Conservation (phyloP, 768 basidiomycete genomes). For the Tricholoma furcatifolium region DNA sequence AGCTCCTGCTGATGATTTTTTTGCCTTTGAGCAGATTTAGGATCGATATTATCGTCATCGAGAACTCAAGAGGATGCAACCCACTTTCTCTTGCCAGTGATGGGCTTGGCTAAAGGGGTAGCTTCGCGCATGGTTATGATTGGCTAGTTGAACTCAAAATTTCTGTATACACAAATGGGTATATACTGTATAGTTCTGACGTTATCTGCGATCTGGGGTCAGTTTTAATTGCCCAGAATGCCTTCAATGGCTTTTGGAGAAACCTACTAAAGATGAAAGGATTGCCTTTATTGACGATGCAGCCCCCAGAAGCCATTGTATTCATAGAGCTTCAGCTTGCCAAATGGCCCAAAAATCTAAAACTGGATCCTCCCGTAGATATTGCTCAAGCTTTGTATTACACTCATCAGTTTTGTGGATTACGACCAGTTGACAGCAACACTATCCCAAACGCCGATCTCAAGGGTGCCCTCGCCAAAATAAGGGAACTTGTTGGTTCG, state of each 20-base stretch:
- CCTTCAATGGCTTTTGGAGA: slow-evolving; percentile 11
- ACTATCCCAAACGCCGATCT: neutral
- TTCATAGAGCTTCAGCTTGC: slow-evolving; percentile 1
- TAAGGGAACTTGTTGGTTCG: slow-evolving; percentile 2
- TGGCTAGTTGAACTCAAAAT: neutral
- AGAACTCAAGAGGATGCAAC: neutral
- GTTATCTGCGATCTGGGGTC: slow-evolving; percentile 9
- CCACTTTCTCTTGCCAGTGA: neutral
- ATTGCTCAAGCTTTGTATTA: slow-evolving; percentile 8
- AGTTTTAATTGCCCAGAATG: neutral
- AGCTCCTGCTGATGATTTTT: neutral
- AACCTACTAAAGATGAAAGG: neutral
- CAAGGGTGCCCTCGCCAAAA: neutral
- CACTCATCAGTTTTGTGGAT: neutral
- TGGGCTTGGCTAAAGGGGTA: neutral
- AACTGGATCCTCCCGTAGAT: neutral
- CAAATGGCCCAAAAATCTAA: slow-evolving; percentile 1
- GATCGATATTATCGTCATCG: neutral
- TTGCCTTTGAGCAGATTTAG: neutral
- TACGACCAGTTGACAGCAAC: neutral
- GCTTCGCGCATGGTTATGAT: neutral
- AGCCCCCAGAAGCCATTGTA: slow-evolving; percentile 6
- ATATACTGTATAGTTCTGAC: neutral
- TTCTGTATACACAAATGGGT: neutral
- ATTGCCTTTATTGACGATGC: neutral